These are phyloP conservation scores for Retiboletus flavoniger DNA, from an alignment of 1,284 basidiomycete genomes.

Conservation along the genomic window DNA sequence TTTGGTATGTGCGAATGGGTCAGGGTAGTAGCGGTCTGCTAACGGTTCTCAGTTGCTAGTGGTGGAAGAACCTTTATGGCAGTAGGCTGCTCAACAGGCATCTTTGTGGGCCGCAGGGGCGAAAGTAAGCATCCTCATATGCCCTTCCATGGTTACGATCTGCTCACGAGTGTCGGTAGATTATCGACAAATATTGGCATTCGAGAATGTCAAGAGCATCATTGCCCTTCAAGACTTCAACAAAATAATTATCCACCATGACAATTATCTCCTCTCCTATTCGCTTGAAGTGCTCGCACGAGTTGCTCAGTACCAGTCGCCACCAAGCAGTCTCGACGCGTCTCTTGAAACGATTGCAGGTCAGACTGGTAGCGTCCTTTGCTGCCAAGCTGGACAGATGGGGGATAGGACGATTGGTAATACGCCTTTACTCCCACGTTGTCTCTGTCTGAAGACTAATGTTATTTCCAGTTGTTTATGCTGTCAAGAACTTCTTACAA, in stretches of 20 bases:
- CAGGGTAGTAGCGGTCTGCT: not conserved
- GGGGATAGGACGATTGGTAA: constrained; percentile 53
- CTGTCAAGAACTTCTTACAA: constrained; percentile 59
- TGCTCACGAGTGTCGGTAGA: constrained; percentile 38
- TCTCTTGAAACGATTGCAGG: constrained; percentile 59
- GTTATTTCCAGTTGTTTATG: constrained; percentile 57
- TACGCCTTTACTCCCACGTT: constrained; percentile 10
- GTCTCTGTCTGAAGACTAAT: constrained; percentile 8
- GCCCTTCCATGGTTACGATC: not conserved
- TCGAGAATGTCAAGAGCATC: constrained; percentile 50
- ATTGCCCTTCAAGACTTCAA: constrained; percentile 60
- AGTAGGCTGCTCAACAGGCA: constrained; percentile 60
- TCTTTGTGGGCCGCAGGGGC: constrained; percentile 60
- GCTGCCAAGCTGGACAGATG: constrained; percentile 57
- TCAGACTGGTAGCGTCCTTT: constrained; percentile 50
- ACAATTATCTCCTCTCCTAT: constrained; percentile 59
- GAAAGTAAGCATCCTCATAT: constrained; percentile 42
- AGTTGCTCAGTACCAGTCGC: constrained; percentile 48
- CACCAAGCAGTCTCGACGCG: constrained; percentile 47
- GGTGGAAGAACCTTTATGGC: constrained; percentile 55
- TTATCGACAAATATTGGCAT: constrained; percentile 53
- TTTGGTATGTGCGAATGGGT: constrained; percentile 50
- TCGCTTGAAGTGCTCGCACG: constrained; percentile 67
- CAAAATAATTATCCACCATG: constrained; percentile 63
- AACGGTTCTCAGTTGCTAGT: constrained; percentile 32